Base-by-base conservation (phyloP, 2,329 filamentous ascomycete genomes). In the Helminthosporium solani region DNA sequence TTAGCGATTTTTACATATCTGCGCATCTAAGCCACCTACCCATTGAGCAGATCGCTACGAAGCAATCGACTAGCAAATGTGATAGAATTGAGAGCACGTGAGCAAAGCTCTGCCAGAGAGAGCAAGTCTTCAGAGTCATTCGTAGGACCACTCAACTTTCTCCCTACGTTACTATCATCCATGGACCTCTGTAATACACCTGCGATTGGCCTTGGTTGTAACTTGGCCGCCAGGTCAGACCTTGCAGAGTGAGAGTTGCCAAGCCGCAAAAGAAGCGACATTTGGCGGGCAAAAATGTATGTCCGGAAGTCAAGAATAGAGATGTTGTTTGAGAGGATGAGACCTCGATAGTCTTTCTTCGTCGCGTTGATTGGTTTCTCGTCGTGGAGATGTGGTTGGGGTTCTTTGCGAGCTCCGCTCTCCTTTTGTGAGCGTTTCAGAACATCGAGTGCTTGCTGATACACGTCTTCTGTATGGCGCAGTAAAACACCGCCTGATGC, bases 221-320 rank as follows among this genome's bases (percentile, higher is more conserved):
- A 60, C 60, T 63, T 72, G 53, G 59, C 55, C 40, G 60, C 66
- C n/a, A 75, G 60, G 44, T 73, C 70, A n/a, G 70, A 60, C 44
- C 70, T 65, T n/a, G 71, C 64, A 7, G 69, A 70, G 12, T 68
- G 63, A 33, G 72, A 71, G 62, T 92, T 94, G n/a, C 88, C 90
- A 1, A 95, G 79, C 3, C 91, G 82, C 11, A 96, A 77, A 1
- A 97, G 77, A 1, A 99, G 73, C 2, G 87, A 82, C 52, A 96
- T 83, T 61, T 99, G 92, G 19, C 94, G 82, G 2, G 90, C 85
- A 68, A 97, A 99, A 11, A 99, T 84, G 67, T 99, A 99, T 57
- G 87, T 89, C 40, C 89, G 81, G 67, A 99, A 97, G 68, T 99
- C 94, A 64, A 97, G 96, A 2, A 96, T 78, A 0, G 94, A 99